A percentile compares a stretch with the other conserved stretches of the same genome.
phyloP scores from a whole-genome alignment of 2,329 filamentous ascomycete species.

The Cercospora sojina region DNA sequence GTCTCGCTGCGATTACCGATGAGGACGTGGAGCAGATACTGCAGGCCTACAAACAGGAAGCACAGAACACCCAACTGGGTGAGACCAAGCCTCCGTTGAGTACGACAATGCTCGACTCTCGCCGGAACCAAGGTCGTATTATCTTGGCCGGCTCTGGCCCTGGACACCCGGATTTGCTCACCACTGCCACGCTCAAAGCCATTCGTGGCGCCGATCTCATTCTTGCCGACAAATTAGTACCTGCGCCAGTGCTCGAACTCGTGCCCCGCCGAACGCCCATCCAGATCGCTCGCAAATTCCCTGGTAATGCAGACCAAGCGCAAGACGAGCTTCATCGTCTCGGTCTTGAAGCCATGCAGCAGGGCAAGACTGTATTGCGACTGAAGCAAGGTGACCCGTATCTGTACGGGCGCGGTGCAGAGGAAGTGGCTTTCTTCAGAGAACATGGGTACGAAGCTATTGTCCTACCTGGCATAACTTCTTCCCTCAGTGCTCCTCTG shows the following conservation, averaged over 20 bases:
- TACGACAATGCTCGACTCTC: conserved; percentile 33
- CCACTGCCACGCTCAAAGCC: conserved; percentile 74
- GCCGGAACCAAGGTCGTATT: conserved; percentile 62
- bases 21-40: conserved; percentile 75
- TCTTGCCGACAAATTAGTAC: conserved; percentile 82
- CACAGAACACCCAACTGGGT: conserved; percentile 32
- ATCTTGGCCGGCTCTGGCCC: conserved; percentile 90
- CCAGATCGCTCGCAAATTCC: conserved; percentile 94
- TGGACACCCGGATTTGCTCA: conserved; percentile 88
- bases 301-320: conserved; percentile 89
- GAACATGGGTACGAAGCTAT: conserved; percentile 62
- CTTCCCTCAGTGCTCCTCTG: conserved; percentile 79
- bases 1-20: conserved; percentile 76
- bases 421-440: conserved; percentile 85
- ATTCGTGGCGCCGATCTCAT: conserved; percentile 74
- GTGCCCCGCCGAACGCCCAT: conserved; percentile 87
- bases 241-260: conserved; percentile 79
- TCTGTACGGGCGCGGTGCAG: conserved; percentile 89
- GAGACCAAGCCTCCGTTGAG: conserved; percentile 34
- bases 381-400: conserved; percentile 97
- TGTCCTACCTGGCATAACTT: conserved; percentile 88
- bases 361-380: conserved; percentile 77
- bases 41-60: conserved; percentile 61
- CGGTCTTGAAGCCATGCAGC: conserved; percentile 66
- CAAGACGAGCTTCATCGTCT: conserved; percentile 84